Percentiles rank a stretch among this genome's conserved stretches.
These are phyloP conservation scores for Cercospora beticola DNA, from an alignment of 2,329 filamentous ascomycete species.

Conservation along the genomic window DNA sequence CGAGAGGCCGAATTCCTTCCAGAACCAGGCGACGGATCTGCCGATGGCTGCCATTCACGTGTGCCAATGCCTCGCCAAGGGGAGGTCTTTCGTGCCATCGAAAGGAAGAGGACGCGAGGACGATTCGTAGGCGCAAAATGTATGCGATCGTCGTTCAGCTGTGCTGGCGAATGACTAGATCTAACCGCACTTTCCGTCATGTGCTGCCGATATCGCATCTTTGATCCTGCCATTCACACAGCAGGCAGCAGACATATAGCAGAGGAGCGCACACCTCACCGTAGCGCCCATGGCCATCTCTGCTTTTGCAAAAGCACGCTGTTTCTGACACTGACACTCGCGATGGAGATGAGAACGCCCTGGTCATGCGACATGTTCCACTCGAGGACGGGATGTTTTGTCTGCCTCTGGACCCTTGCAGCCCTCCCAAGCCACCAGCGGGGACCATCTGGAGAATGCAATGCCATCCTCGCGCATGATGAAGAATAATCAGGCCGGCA, in stretches of 20 bases:
- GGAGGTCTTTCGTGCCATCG: neutral
- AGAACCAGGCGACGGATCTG: constrained; percentile 34
- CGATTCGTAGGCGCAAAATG: neutral
- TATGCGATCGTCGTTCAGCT: constrained; percentile 2
- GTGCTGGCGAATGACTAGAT: neutral
- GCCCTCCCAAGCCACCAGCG: neutral
- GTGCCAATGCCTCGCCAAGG: constrained; percentile 11
- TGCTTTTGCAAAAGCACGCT: neutral
- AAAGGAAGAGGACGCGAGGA: neutral
- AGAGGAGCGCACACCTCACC: neutral
- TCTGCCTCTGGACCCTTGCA: neutral
- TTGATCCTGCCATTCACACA: neutral
- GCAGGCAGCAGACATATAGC: neutral
- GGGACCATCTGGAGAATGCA: neutral
- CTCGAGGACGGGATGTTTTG: neutral
- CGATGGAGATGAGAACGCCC: neutral
- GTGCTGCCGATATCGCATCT: constrained; percentile 10
- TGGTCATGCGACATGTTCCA: neutral
- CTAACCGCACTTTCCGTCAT: constrained; percentile 4
- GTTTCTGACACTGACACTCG: neutral
- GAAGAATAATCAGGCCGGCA: neutral
- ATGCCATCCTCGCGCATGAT: neutral
- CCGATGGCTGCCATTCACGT: constrained; percentile 26
- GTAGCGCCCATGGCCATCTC: neutral
- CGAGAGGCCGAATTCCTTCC: constrained; percentile 36